Base-by-base conservation (phyloP, 106 monocot species). In the Platanthera zijinensis region DNA sequence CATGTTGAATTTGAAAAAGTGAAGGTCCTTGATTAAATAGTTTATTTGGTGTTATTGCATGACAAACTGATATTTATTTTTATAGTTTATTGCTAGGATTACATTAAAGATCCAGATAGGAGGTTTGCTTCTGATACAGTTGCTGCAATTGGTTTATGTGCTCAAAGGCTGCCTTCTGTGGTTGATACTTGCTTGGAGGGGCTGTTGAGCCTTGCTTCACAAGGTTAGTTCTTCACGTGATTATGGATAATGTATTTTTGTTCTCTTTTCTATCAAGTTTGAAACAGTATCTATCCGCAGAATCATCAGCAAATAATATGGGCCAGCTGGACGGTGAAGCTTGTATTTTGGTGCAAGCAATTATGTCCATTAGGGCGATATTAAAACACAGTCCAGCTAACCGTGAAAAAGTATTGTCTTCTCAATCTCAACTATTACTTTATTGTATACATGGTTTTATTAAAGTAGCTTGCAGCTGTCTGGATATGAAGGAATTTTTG, bases 61-160 rank as follows among this genome's bases (percentile, higher is more conserved):
- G 51, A 77, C 62, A 46, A n/a, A 46, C 80, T 80, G 72, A 86
- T 79, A n/a, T 76, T 81, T 56, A 74, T 79, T 71, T 54, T 71
- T 78, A 69, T 89, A 82, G 81, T 85, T 80, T 83, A 73, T 63
- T 85, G 78, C 67, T 87, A 94, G 97, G 94, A 94, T 85, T 99
- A 99, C 71, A 78, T 94, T 69, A 90, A 80, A 80, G 94, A 99
- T 77, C 88, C 91, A 75, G 90, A 99, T 84, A 87, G 88, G 82
- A 92, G 81, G 86, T 99, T 99, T 87, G 91, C 82, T 72, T 89
- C 85, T 73, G 94, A 92, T 87, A 85, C 92, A 72, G 89, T 99
- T 84, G 94, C 88, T 80, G 91, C 93, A 22, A 92, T 99, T 70
- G 89, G 92, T 25, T 78, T 90, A 70, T 94, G 94, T 84, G 93